Evolutionary conservation across 2,329 filamentous ascomycete genomes (phyloP).

Genomic region (Fusarium chaquense): DNA sequence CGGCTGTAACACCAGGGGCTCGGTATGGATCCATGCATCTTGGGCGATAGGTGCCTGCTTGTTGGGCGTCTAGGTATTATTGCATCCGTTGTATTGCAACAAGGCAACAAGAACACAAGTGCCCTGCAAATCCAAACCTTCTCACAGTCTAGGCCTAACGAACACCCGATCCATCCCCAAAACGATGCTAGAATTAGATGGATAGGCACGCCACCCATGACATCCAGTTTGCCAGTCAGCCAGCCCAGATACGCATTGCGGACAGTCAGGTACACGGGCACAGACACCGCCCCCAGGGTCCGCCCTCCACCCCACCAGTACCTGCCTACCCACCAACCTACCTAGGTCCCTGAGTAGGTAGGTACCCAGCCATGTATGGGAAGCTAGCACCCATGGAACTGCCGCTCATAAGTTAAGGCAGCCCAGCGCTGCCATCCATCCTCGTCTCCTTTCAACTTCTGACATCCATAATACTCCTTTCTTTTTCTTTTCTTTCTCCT

Average conservation of each 20-base stretch:
- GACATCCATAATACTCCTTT: slow-evolving; percentile 11
- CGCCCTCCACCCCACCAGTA: slow-evolving; percentile 28
- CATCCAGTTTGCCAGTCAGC: not conserved
- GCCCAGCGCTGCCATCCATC: slow-evolving; percentile 22
- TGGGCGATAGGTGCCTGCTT: slow-evolving; percentile 23
- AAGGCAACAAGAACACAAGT: slow-evolving; percentile 3
- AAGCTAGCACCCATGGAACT: not conserved
- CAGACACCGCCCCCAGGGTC: slow-evolving; percentile 44
- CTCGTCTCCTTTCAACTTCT: slow-evolving; percentile 34
- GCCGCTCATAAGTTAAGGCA: slow-evolving; percentile 37
- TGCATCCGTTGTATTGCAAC: not conserved
- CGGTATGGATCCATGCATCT: slow-evolving; percentile 23
- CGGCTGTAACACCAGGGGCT: slow-evolving; percentile 31
- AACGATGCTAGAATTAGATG: slow-evolving; percentile 33
- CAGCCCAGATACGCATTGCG: not conserved
- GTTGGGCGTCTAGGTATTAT: slow-evolving; percentile 34
- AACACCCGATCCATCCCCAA: slow-evolving; percentile 44
- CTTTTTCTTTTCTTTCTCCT: not conserved
- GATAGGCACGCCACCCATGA: slow-evolving; percentile 28
- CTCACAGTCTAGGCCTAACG: slow-evolving; percentile 34
- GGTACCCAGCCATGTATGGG: not conserved
- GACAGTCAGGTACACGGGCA: not conserved
- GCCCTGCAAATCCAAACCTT: slow-evolving; percentile 26
- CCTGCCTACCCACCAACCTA: not conserved
- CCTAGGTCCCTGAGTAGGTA: slow-evolving; percentile 13